These are phyloP conservation scores for Thelephora aurantiotincta DNA, from an alignment of 768 basidiomycete genomes.

Conservation along the genomic window DNA sequence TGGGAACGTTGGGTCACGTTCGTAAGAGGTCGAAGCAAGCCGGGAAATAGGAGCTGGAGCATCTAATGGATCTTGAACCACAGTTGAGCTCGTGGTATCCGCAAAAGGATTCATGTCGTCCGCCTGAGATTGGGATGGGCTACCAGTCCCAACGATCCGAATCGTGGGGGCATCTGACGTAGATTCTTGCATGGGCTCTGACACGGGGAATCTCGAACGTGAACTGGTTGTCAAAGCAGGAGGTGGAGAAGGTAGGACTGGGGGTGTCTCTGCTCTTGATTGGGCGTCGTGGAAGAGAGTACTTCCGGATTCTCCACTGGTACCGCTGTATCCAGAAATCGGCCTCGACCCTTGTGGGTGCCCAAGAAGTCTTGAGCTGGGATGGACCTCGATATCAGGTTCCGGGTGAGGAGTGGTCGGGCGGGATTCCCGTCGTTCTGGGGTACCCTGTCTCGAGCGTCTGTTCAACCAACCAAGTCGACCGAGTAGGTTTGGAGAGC, in stretches of 20 bases:
- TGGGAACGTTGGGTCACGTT: constrained; percentile 13
- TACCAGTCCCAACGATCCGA: neutral
- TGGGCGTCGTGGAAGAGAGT: neutral
- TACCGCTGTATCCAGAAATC: neutral
- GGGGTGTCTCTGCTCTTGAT: neutral
- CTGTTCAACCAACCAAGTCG: neutral
- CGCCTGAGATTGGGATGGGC: neutral
- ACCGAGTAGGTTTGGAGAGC: neutral
- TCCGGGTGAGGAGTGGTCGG: neutral
- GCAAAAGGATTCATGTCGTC: neutral
- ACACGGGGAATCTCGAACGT: neutral
- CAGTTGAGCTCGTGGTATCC: neutral
- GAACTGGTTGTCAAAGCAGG: neutral
- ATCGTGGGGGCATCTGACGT: neutral
- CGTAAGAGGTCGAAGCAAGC: constrained; percentile 24
- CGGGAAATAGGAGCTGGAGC: constrained; percentile 39
- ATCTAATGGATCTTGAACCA: constrained; percentile 31
- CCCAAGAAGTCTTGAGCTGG: neutral
- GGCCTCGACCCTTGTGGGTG: neutral
- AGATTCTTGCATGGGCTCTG: neutral
- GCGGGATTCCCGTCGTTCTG: neutral
- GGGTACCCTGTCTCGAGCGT: neutral
- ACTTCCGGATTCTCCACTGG: neutral
- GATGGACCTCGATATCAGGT: neutral
- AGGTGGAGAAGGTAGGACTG: neutral